phyloP scores from a whole-genome alignment of 176 grass and related monocot genomes.

The Musa schizocarpa region DNA sequence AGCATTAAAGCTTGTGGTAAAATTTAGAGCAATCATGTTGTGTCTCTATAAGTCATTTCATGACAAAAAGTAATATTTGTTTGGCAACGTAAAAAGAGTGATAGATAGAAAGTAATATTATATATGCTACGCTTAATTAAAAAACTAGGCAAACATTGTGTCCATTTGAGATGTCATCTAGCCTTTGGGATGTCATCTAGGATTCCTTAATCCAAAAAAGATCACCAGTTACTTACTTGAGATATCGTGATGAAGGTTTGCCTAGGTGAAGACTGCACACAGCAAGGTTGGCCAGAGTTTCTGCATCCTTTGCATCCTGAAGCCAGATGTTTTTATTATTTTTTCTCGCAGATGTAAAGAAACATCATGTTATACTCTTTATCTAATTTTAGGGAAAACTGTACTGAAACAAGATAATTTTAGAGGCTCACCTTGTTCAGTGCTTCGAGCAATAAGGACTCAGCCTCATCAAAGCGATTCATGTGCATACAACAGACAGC shows the following conservation, averaged over 20 bases:
- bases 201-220: background rate
- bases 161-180: no score
- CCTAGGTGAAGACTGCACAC: slow-evolving; percentile 80
- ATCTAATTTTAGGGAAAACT: background rate
- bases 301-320: slow-evolving; percentile 66
- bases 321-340: background rate
- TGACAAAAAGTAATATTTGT: no score
- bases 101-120: no score
- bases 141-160: no score
- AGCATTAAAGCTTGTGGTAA: no score
- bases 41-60: no score
- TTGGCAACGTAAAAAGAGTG: no score
- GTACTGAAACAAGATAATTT: background rate
- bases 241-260: slow-evolving; percentile 49
- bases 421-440: slow-evolving; percentile 67
- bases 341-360: background rate
- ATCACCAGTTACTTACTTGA: slow-evolving; percentile 36
- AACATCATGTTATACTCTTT: background rate
- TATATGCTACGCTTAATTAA: no score
- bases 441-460: slow-evolving; percentile 85
- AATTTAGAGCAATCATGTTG: no score
- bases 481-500: slow-evolving; percentile 98
- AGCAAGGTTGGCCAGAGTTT: slow-evolving; percentile 70
- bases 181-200: background rate
- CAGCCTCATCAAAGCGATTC: slow-evolving; percentile 95